These are phyloP conservation scores for Parachaetomium inaequale DNA, from an alignment of 495 filamentous ascomycete genomes.

Conservation along the genomic window DNA sequence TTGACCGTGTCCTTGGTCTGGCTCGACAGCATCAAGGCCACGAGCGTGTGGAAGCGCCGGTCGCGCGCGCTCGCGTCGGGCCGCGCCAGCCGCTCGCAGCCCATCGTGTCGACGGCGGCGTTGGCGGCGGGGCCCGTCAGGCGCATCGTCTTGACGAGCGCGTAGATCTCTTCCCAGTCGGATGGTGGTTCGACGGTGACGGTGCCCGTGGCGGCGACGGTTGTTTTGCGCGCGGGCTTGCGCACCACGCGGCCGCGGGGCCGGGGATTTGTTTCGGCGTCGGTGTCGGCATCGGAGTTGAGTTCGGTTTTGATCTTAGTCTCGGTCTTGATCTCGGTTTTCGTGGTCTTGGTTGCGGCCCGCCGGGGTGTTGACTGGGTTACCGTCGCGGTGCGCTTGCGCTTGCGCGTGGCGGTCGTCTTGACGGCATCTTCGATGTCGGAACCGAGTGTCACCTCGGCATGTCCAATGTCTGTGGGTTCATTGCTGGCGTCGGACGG, in stretches of 20 bases:
- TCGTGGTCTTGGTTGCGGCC: not conserved
- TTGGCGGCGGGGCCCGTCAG: conserved; percentile 54
- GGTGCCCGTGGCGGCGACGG: conserved; percentile 52
- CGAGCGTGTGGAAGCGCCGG: conserved; percentile 83
- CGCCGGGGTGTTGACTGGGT: conserved; percentile 9
- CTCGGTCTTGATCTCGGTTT: conserved; percentile 14
- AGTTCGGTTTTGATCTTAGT: conserved; percentile 15
- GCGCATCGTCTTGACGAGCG: conserved; percentile 74
- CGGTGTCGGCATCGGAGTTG: conserved; percentile 12
- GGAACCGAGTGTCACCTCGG: conserved; percentile 26
- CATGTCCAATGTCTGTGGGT: conserved; percentile 20
- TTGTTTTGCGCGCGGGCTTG: conserved; percentile 62
- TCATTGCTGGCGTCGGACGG: conserved; percentile 27
- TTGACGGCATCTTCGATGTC: conserved; percentile 67
- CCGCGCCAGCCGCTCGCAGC: conserved; percentile 76
- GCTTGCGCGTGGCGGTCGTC: conserved; percentile 41
- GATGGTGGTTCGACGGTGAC: conserved; percentile 61
- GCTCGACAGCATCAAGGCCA: conserved; percentile 91
- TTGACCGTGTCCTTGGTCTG: conserved; percentile 97
- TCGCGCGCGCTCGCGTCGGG: conserved; percentile 53
- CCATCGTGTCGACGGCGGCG: conserved; percentile 97
- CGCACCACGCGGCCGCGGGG: conserved; percentile 47
- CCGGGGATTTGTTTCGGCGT: conserved; percentile 24
- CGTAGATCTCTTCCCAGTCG: conserved; percentile 83
- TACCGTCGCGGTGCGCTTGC: conserved; percentile 44